These are phyloP conservation scores for Daldinia vernicosa DNA, from an alignment of 495 filamentous ascomycete genomes.

Conservation along the genomic window DNA sequence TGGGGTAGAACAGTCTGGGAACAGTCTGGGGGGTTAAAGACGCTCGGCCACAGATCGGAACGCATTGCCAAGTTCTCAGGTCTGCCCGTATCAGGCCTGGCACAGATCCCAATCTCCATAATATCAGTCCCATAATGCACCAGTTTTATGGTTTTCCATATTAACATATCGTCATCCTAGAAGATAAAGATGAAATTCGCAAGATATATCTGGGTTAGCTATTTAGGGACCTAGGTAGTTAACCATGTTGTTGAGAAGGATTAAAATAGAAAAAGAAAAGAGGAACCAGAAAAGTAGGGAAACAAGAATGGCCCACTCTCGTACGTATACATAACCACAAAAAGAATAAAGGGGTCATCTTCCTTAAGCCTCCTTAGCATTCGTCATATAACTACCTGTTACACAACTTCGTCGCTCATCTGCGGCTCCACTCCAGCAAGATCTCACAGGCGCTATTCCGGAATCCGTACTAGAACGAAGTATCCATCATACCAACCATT, in stretches of 20 bases:
- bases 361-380: neutral
- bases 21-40: neutral
- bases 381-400: neutral
- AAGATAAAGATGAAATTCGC: neutral
- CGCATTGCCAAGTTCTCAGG: constrained; percentile 21
- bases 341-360: neutral
- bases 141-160: neutral
- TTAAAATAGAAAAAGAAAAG: neutral
- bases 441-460: neutral
- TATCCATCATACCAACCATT: constrained; percentile 4
- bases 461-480: neutral
- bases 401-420: neutral
- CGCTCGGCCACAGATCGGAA: constrained; percentile 11
- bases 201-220: neutral
- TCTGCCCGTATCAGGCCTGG: constrained; percentile 12
- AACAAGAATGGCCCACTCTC: neutral
- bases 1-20: constrained; percentile 22
- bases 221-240: too few relatives aligned
- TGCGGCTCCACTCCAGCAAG: neutral
- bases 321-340: neutral
- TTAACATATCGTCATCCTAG: neutral
- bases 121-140: neutral
- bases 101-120: constrained; percentile 16
- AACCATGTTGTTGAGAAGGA: too few relatives aligned
- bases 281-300: neutral